Evolutionary conservation across 1,139 yeast genomes (phyloP).

Genomic region (Barnettozyma hawaiiensis): DNA sequence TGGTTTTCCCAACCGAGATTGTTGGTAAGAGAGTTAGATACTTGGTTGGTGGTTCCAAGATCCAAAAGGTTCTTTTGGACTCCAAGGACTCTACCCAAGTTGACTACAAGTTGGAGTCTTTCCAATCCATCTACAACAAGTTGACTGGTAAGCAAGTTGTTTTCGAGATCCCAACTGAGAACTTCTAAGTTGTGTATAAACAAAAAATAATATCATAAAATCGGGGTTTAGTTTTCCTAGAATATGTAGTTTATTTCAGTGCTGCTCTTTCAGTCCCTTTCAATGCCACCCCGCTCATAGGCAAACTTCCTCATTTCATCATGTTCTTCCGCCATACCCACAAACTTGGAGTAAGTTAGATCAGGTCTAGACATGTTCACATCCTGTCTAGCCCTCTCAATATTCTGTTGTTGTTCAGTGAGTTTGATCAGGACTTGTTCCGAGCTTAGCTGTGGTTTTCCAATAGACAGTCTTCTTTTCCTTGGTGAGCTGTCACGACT

Average conservation of each 20-base stretch:
- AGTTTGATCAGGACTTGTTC: slow-evolving; percentile 16
- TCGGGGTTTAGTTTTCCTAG: slow-evolving; percentile 1
- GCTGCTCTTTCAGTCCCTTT: background rate
- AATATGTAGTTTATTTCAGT: too few relatives aligned
- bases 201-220: slow-evolving; percentile 11
- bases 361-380: slow-evolving; percentile 9
- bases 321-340: background rate
- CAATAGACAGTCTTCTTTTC: background rate
- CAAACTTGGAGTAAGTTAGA: background rate
- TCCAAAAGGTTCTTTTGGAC: slow-evolving; percentile 97
- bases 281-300: background rate
- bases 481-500: slow-evolving; percentile 7
- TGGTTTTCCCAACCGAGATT: slow-evolving; percentile 99
- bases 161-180: slow-evolving; percentile 90
- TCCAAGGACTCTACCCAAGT: slow-evolving; percentile 96
- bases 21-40: slow-evolving; percentile 99
- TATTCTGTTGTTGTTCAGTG: slow-evolving; percentile 18
- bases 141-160: slow-evolving; percentile 99
- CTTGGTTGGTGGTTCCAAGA: slow-evolving; percentile 98
- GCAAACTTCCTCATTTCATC: background rate
- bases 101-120: slow-evolving; percentile 98
- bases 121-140: slow-evolving; percentile 98
- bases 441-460: slow-evolving; percentile 1
- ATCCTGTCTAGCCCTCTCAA: slow-evolving; percentile 13
- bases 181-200: slow-evolving; percentile 41